Evolutionary conservation across 495 filamentous ascomycete genomes (phyloP).

Genomic region (Daldinia caldariorum): DNA sequence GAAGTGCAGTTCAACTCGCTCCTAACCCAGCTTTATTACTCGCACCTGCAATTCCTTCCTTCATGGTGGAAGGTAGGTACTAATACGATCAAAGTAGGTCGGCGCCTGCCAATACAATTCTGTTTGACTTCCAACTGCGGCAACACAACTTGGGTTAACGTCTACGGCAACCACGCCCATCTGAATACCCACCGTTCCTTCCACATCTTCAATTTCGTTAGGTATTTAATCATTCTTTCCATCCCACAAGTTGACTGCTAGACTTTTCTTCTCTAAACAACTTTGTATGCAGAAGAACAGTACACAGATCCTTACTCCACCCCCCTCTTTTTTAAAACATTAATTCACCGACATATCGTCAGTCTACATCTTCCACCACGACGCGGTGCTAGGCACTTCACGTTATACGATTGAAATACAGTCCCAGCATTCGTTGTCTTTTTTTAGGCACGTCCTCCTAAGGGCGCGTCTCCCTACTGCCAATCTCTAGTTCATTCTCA

Average conservation of each 20-base stretch:
- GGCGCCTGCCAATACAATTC: not conserved
- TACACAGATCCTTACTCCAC: not conserved
- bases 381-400: not conserved
- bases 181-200: not conserved
- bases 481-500: not conserved
- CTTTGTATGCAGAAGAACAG: not conserved
- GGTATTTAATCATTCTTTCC: not conserved
- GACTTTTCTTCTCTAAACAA: not conserved
- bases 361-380: not conserved
- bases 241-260: not conserved
- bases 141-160: not conserved
- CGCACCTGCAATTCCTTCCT: not conserved
- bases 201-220: not conserved
- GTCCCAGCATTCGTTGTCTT: not conserved
- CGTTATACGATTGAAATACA: not conserved
- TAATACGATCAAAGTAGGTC: not conserved
- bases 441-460: not conserved
- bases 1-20: not conserved
- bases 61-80: not conserved
- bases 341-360: not conserved
- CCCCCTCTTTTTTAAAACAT: not conserved
- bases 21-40: not conserved
- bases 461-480: not conserved
- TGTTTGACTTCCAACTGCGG: not conserved
- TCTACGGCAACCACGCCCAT: not conserved